These are phyloP conservation scores for Colletotrichum paranaense DNA, from an alignment of 2,329 filamentous ascomycete genomes.

Conservation along the genomic window DNA sequence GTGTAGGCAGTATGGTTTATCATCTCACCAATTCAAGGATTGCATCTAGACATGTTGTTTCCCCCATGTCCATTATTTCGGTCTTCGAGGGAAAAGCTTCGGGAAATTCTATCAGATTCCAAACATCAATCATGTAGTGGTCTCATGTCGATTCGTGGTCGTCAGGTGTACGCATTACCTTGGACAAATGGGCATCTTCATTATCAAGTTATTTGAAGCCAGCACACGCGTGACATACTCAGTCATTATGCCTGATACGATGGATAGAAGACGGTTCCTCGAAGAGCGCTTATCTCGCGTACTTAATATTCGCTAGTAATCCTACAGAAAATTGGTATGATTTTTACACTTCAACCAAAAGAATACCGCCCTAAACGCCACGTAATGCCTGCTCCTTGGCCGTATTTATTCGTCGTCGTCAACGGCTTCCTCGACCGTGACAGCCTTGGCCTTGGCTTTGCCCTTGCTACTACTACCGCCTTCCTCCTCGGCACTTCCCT, in stretches of 20 bases:
- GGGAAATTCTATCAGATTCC: too few species aligned
- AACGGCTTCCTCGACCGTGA: slow-evolving; percentile 57
- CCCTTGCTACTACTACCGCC: slow-evolving; percentile 45
- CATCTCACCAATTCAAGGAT: background rate
- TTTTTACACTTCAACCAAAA: slow-evolving; percentile 29
- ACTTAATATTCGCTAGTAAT: slow-evolving; percentile 24
- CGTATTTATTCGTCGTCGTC: slow-evolving; percentile 50
- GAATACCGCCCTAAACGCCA: slow-evolving; percentile 21
- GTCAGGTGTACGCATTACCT: background rate
- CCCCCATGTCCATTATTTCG: too few species aligned
- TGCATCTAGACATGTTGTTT: background rate
- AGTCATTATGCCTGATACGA: background rate
- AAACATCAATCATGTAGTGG: too few species aligned
- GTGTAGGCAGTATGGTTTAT: background rate
- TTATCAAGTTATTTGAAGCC: background rate
- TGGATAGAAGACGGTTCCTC: background rate
- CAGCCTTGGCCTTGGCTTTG: slow-evolving; percentile 58
- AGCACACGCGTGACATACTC: background rate
- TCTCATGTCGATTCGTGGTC: background rate
- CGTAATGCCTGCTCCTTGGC: slow-evolving; percentile 13
- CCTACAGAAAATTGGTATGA: slow-evolving; percentile 32
- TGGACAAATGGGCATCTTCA: background rate
- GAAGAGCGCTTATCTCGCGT: background rate
- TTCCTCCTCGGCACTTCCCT: slow-evolving; percentile 13
- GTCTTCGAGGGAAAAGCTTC: too few species aligned